Percentiles rank a stretch among this genome's conserved stretches.
phyloP scores from a whole-genome alignment of 129 eudicot species.

The Solidago caesia region DNA sequence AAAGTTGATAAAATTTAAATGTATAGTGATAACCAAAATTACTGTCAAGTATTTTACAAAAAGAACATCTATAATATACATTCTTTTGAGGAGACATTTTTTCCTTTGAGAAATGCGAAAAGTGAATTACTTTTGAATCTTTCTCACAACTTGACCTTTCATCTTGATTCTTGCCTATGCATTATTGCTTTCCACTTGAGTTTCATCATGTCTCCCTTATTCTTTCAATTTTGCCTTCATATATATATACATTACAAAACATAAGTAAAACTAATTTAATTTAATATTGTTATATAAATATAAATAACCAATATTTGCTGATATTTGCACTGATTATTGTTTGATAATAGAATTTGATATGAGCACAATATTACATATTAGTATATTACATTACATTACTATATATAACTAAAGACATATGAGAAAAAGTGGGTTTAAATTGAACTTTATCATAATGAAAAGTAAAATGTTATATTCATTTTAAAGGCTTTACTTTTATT shows the following conservation, averaged over 20 bases:
- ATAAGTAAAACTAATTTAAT: background rate
- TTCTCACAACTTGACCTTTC: slow-evolving; percentile 33
- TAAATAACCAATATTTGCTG: background rate
- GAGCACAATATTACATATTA: too few relatives aligned
- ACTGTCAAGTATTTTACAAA: background rate
- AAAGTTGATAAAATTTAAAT: background rate
- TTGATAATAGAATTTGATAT: background rate
- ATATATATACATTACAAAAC: background rate
- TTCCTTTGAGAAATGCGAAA: slow-evolving; percentile 29
- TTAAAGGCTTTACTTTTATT: slow-evolving; percentile 13
- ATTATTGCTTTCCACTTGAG: slow-evolving; percentile 38
- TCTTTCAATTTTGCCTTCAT: slow-evolving; percentile 4
- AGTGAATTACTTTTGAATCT: slow-evolving; percentile 39
- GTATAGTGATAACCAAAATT: background rate
- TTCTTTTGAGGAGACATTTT: slow-evolving; percentile 23
- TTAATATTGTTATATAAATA: background rate
- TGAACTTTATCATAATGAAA: slow-evolving; percentile 4
- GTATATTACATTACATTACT: background rate
- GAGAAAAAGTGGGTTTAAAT: background rate
- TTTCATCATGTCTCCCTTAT: slow-evolving; percentile 35
- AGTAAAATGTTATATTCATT: slow-evolving; percentile 10
- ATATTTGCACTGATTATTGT: background rate
- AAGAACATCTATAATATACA: background rate
- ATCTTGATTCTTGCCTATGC: slow-evolving; percentile 36
- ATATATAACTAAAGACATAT: background rate